Evolutionary conservation across 2,329 filamentous ascomycete genomes (phyloP).

Genomic region (Cladosporium sp.): DNA sequence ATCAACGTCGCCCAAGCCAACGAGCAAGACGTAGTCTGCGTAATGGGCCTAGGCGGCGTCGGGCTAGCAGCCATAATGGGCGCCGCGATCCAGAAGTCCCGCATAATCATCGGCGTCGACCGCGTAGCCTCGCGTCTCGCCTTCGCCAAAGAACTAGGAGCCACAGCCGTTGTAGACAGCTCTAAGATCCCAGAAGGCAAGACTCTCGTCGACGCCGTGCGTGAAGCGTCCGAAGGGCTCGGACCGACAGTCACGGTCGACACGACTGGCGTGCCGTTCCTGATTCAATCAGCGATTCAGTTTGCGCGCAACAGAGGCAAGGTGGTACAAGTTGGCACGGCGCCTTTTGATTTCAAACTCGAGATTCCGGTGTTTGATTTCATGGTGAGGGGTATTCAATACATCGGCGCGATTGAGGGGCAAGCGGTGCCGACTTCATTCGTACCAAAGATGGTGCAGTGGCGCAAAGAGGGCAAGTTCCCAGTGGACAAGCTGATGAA

Average conservation of each 20-base stretch:
- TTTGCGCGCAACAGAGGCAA: conserved; percentile 44
- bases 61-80: conserved; percentile 47
- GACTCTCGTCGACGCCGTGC: conserved; percentile 33
- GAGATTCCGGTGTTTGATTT: conserved; percentile 42
- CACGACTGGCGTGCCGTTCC: conserved; percentile 44
- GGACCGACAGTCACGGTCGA: conserved; percentile 48
- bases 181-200: conserved; percentile 30
- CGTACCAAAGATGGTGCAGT: conserved; percentile 47
- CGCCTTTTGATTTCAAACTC: conserved; percentile 41
- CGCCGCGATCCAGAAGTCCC: conserved; percentile 40
- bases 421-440: conserved; percentile 40
- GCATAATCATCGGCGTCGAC: conserved; percentile 41
- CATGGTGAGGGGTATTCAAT: conserved; percentile 46
- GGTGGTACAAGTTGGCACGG: conserved; percentile 49
- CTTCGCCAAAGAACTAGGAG: conserved; percentile 39
- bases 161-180: conserved; percentile 37
- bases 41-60: conserved; percentile 46
- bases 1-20: conserved; percentile 38
- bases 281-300: conserved; percentile 42
- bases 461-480: conserved; percentile 46
- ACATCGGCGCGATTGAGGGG: conserved; percentile 47
- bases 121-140: conserved; percentile 34
- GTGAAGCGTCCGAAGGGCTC: conserved; percentile 32
- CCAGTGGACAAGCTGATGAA: conserved; percentile 46
- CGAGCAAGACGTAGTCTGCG: conserved; percentile 35